Conservation (phyloP, 371 early-diverging fungal genomes). For the Mycotypha africana region DNA sequence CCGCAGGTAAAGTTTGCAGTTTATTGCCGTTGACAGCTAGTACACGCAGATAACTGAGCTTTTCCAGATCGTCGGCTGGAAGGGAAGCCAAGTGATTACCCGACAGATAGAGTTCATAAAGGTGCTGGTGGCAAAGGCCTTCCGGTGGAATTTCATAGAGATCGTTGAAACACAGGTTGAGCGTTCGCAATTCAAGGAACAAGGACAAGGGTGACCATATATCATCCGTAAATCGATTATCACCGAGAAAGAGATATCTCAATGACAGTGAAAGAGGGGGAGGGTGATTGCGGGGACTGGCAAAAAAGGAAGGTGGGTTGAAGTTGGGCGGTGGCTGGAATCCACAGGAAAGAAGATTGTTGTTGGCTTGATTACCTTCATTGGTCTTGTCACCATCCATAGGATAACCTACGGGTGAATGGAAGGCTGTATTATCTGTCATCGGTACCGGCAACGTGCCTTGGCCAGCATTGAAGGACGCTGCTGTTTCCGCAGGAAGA, state of each 20-base stretch:
- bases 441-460: too few species aligned
- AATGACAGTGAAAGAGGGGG: slow-evolving; percentile 65
- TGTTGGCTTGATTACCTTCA: slow-evolving; percentile 51
- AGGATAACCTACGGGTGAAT: neutral
- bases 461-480: too few species aligned
- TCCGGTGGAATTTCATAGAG: slow-evolving; percentile 74
- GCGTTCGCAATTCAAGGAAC: slow-evolving; percentile 66
- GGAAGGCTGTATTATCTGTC: neutral
- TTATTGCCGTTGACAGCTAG: slow-evolving; percentile 89
- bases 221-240: slow-evolving; percentile 79
- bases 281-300: slow-evolving; percentile 48
- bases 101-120: slow-evolving; percentile 76
- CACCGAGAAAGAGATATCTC: slow-evolving; percentile 64
- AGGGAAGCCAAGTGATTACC: slow-evolving; percentile 83
- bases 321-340: slow-evolving; percentile 37
- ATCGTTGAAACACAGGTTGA: slow-evolving; percentile 84
- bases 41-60: slow-evolving; percentile 59
- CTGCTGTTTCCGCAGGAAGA: too few species aligned
- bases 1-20: slow-evolving; percentile 86
- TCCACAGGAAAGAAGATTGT: slow-evolving; percentile 51
- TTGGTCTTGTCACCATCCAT: neutral
- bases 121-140: slow-evolving; percentile 42
- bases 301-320: slow-evolving; percentile 48
- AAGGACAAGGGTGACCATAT: slow-evolving; percentile 71
- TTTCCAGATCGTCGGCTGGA: slow-evolving; percentile 84